Base-by-base conservation (phyloP, 495 filamentous ascomycete species). In the Hypoxylon trugodes region DNA sequence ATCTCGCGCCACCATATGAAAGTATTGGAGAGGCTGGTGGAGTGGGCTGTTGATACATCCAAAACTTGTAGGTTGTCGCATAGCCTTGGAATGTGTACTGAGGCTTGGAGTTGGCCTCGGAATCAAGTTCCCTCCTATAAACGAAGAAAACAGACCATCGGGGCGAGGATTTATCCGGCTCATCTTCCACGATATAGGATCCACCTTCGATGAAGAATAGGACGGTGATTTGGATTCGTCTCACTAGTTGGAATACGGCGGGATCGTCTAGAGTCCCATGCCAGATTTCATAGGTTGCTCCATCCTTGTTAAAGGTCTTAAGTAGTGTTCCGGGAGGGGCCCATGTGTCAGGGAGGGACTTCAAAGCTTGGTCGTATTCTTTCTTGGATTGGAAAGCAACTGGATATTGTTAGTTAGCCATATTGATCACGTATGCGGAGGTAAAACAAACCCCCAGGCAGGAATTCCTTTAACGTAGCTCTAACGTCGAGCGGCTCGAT, bases 171-270 rank as follows among this genome's bases (percentile, higher is more conserved):
- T 87, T 89, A 30, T 89, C 86, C 3, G 85, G 81, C 52, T 96
- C 91, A 7, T 63, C 65, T 18, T 92, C 84, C 3, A 90, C 76
- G 15, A 96, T 79, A 19, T 80, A 82, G 9, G 85, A 87, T 26
- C 92, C 96, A 18, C 91, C 95, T 74, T 99, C 95, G 59, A 99
- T 96, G 74, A 89, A 96, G 50, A 97, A 80, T 6, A 89, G 87
- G n/a, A 92, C 83, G 19, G 93, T 79, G 32, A 97, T 85, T 73
- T 96, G 91, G 42, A 93, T 85, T 41, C 92, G 90, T 68, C 85
- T 86, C 54, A 95, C 68, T 25, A 96, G 71, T 61, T 84, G 78
- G 58, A 80, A 81, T 25, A 93, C 84, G 12, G 77, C 79, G 0
- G 83, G 73, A 61, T 86, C 80, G 16, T 79, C 69, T 28, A 84